Base-by-base conservation (phyloP, 306 rosid species). In the Glycine latifolia region DNA sequence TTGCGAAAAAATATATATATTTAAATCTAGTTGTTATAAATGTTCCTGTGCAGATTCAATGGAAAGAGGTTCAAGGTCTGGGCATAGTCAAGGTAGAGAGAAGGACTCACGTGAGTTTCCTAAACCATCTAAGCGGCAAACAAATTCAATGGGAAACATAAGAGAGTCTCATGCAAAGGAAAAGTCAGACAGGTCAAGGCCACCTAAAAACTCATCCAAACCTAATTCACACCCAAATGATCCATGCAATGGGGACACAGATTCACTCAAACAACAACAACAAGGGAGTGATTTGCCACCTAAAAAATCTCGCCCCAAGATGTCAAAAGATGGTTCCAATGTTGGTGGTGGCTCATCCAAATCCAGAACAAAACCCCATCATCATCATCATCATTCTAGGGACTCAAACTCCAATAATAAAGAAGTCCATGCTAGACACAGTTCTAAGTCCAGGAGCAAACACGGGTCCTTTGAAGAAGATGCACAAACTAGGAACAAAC, bases 101-200 rank as follows among this genome's bases (percentile, higher is more conserved):
- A 26, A 26, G 31, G 94, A 26, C 31, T 26, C 31, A 26, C 31
- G 31, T 26, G 31, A 90, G 16, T 16, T 84, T 49, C 89, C 92
- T 0, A 91, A 75, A 78, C 49, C 91, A 20, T 88, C 91, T 0
- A 84, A 87, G 77, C 71, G 82, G 3, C 94, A 86, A 37, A 37
- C 89, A 31, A 41, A 85, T 67, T 79, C 89, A 31, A 39, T 13
- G 44, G 75, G 80, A 17, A 66, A 62, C 11, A 58, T 72, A 1
- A 76, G 79, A 43, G 95, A 81, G 33, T 86, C 91, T 2, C 97
- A 92, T 4, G 82, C 48, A 10, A 90, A 78, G 50, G 98, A 86
- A 56, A 91, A 85, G 53, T 58, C 89, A 72, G 94, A 93, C 43
- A 93, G 82, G 69, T 63, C 91, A 10, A 93, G 71, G 73, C 86